phyloP scores from a whole-genome alignment of 2,329 filamentous ascomycete genomes.

The Trichoderma sp. region DNA sequence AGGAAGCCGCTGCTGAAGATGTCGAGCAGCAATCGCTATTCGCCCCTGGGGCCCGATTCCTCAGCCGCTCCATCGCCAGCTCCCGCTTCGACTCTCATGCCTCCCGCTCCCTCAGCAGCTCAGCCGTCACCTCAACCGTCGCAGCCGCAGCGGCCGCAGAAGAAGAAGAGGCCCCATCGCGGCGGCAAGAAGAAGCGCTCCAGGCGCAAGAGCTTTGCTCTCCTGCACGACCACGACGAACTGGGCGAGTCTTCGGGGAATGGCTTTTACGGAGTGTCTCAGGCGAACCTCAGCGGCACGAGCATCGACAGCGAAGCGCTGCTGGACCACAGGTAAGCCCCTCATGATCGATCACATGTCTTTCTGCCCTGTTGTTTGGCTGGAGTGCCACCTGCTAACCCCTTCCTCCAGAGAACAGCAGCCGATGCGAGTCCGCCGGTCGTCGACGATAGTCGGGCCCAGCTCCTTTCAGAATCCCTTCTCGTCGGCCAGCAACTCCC shows the following conservation, averaged over 20 bases:
- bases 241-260: conserved; percentile 41
- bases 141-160: conserved; percentile 37
- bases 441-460: conserved; percentile 50
- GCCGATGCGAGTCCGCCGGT: conserved; percentile 64
- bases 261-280: conserved; percentile 54
- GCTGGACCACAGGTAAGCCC: conserved; percentile 76
- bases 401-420: conserved; percentile 55
- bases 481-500: conserved; percentile 38
- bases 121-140: too few species aligned
- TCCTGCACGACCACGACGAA: conserved; percentile 55
- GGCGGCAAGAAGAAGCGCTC: conserved; percentile 76
- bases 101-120: conserved; percentile 6
- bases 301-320: conserved; percentile 88
- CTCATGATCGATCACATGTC: background rate
- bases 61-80: conserved; percentile 20
- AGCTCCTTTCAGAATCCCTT: conserved; percentile 43
- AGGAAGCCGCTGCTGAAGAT: conserved; percentile 25
- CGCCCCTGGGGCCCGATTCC: conserved; percentile 33
- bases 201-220: conserved; percentile 79
- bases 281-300: conserved; percentile 71
- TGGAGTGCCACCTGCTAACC: background rate
- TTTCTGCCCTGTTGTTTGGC: background rate
- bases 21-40: conserved; percentile 39
- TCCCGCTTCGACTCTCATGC: conserved; percentile 14
- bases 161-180: conserved; percentile 72